Conservation (phyloP, 2,329 filamentous ascomycete species). For the Ciborinia camelliae region DNA sequence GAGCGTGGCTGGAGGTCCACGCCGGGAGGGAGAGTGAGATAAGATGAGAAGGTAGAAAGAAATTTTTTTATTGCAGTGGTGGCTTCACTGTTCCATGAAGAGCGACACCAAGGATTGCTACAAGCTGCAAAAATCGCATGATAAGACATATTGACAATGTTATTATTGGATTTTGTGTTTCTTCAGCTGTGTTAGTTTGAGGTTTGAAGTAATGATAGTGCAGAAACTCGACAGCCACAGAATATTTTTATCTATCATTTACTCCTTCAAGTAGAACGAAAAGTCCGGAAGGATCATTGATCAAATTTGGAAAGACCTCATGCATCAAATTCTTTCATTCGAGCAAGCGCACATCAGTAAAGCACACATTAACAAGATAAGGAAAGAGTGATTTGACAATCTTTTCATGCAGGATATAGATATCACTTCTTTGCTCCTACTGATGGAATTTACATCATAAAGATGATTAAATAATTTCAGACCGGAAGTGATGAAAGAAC, state of each 20-base stretch:
- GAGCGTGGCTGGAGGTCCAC: too few species aligned
- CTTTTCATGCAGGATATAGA: background rate
- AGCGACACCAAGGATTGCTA: background rate
- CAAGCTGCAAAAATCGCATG: too few species aligned
- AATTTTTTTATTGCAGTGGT: too few species aligned
- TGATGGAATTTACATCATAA: background rate
- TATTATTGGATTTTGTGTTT: too few species aligned
- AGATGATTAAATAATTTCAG: background rate
- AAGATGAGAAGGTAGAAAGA: too few species aligned
- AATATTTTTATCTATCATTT: background rate
- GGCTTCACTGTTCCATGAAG: too few species aligned
- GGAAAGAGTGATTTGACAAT: too few species aligned
- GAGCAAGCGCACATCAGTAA: background rate
- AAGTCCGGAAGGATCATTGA: background rate
- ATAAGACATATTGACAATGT: too few species aligned
- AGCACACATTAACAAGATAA: background rate
- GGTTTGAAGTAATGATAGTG: background rate
- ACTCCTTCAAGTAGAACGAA: background rate
- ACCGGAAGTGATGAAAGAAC: background rate
- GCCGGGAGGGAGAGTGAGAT: too few species aligned
- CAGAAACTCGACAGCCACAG: background rate
- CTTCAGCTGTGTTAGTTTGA: background rate
- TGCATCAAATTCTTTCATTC: background rate
- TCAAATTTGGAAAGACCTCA: background rate
- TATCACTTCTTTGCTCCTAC: background rate